phyloP scores from a whole-genome alignment of 495 filamentous ascomycete genomes.

The Penicillium chermesinum region DNA sequence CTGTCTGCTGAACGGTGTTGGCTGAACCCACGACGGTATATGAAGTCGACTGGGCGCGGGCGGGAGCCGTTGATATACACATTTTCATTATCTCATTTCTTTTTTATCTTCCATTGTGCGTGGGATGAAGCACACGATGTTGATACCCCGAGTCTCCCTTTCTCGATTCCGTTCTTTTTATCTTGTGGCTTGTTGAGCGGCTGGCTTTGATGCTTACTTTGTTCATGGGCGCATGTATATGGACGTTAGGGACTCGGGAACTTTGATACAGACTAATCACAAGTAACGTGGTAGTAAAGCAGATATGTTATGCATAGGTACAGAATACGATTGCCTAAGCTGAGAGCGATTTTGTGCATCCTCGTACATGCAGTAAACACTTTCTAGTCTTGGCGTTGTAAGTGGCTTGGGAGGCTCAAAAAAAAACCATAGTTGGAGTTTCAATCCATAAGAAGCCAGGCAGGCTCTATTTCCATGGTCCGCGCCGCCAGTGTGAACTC shows the following conservation, averaged over 20 bases:
- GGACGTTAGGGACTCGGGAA: conserved; percentile 7
- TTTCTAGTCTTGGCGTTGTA: too few relatives aligned
- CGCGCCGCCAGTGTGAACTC: too few relatives aligned
- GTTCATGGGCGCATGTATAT: conserved; percentile 10
- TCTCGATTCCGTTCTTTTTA: conserved; percentile 1
- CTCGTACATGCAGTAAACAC: too few relatives aligned
- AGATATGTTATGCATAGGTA: conserved; percentile 12
- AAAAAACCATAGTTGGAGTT: too few relatives aligned
- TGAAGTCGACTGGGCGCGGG: conserved; percentile 18
- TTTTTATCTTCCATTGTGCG: conserved; percentile 12
- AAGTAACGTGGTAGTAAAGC: conserved; percentile 12
- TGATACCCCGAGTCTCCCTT: conserved; percentile 31
- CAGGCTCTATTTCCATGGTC: too few relatives aligned
- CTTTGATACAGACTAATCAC: conserved; percentile 12
- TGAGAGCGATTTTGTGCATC: too few relatives aligned
- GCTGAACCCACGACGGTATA: conserved; percentile 20
- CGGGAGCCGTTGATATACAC: conserved; percentile 16
- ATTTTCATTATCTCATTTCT: conserved; percentile 7
- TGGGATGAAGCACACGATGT: conserved; percentile 38
- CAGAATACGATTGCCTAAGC: conserved; percentile 19
- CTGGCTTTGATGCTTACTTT: conserved; percentile 2
- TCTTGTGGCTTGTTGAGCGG: conserved; percentile 13
- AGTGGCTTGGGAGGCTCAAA: too few relatives aligned
- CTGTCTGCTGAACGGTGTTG: conserved; percentile 26
- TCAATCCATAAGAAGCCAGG: too few relatives aligned